A percentile compares a stretch with the other conserved stretches of the same genome.
These are phyloP conservation scores for Fusarium cicatricum DNA, from an alignment of 2,329 filamentous ascomycete genomes.

Conservation along the genomic window DNA sequence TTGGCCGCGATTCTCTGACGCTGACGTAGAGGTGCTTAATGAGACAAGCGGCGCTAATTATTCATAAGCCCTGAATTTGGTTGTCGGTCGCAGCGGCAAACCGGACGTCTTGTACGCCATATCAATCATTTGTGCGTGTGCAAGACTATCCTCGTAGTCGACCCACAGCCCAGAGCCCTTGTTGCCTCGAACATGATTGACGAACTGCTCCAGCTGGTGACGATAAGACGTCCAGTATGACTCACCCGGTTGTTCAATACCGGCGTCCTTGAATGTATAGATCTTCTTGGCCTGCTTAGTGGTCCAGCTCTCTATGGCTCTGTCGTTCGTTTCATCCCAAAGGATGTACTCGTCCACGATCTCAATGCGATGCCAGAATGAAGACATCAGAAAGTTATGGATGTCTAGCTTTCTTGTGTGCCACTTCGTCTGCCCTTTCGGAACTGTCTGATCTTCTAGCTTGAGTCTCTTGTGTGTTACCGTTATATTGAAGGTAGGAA, in stretches of 20 bases:
- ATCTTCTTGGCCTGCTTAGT: not conserved
- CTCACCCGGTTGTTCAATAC: not conserved
- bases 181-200: not conserved
- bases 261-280: not conserved
- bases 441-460: not conserved
- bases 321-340: not conserved
- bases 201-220: constrained; percentile 6
- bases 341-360: not conserved
- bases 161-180: not conserved
- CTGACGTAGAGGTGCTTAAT: too few relatives aligned
- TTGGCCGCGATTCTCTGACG: too few relatives aligned
- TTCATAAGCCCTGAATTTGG: too few relatives aligned
- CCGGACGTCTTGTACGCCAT: constrained; percentile 2
- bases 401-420: not conserved
- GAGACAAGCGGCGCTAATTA: too few relatives aligned
- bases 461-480: not conserved
- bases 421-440: not conserved
- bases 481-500: not conserved
- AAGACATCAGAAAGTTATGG: not conserved
- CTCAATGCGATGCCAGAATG: constrained; percentile 3
- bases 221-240: not conserved
- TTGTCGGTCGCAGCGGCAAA: not conserved
- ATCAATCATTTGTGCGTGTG: constrained; percentile 2
- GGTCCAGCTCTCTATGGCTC: not conserved
- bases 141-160: not conserved